Conservation (phyloP, 73 alveolate genomes). For the Stentor coeruleus region DNA sequence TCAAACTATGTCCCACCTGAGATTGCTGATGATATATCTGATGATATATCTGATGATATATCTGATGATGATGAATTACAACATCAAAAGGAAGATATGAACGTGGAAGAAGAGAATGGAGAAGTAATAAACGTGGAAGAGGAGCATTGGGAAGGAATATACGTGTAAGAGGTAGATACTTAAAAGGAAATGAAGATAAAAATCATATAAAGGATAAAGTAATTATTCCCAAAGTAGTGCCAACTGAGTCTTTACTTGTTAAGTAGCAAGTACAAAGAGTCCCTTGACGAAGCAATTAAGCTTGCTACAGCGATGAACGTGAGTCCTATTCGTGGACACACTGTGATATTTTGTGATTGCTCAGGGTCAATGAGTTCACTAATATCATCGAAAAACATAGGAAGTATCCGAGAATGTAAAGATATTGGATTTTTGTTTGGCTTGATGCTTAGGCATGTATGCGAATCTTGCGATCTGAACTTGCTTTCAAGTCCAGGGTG, state of each 20-base stretch:
- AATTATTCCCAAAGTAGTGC: neutral
- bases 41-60: neutral
- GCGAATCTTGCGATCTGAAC: conserved; percentile 13
- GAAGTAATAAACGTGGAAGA: conserved; percentile 12
- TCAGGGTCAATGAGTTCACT: conserved; percentile 25
- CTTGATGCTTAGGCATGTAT: conserved; percentile 10
- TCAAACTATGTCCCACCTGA: no score
- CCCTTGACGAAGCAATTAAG: conserved; percentile 26
- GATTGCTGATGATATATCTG: neutral
- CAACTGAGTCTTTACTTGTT: conserved; percentile 14
- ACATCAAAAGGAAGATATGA: no score
- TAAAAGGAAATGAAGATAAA: neutral
- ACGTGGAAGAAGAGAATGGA: no score
- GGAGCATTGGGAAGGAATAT: neutral
- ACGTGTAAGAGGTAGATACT: neutral
- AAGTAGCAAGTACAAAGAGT: neutral
- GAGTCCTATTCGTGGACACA: neutral
- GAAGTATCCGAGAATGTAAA: neutral
- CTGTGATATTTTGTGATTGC: conserved; percentile 22
- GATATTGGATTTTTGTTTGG: neutral
- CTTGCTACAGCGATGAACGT: conserved; percentile 22
- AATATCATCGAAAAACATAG: neutral
- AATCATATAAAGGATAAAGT: neutral
- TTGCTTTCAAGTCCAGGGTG: neutral
- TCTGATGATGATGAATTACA: neutral